Evolutionary conservation across 2,329 filamentous ascomycete genomes (phyloP), one percentile per base, ranked within the genome.

Genomic region (Helotiales sp.): DNA sequence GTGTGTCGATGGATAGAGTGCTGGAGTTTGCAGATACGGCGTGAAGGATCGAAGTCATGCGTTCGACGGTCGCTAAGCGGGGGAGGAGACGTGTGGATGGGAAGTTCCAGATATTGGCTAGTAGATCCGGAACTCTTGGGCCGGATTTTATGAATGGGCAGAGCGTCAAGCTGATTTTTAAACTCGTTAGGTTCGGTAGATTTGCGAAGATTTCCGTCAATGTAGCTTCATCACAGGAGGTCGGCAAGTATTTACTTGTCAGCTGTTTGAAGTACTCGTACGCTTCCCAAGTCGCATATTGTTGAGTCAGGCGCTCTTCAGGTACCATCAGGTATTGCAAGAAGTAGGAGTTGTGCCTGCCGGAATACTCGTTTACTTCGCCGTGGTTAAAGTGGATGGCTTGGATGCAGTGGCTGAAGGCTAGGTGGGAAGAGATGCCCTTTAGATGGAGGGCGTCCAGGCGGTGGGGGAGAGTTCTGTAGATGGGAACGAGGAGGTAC

Each of bases 361-460:
- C 72, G n/a, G 76, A 72, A 50, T 73, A 75, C 54, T 77, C 75
- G 57, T 76, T 73, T 7, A 76, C 43, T 58, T 76, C 74, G 24
- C 72, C 72, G 34, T 75, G 70, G 28, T 75, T 74, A 22, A 76
- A 63, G 17, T 61, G 28, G 10, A 76, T 65, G 32, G 30, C 70
- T 69, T 60, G 69, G 15, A 73, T 70, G 3, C 34, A 54, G 30
- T 68, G 49, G 6, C 71, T 66, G 55, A 75, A 75, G 8, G 63
- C 67, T 11, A 74, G 69, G 43, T 75, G 68, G 55, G 70, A 43
- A 7, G 74, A 72, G 17, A 76, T 64, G 17, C 45, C 20, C 3
- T 62, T 37, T 13, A 77, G 74, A 28, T 73, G 72, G 26, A 32
- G 8, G 11, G 72, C 69, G 55, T 75, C 72, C 26, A 70, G 65